Evolutionary conservation across 2,329 filamentous ascomycete species (phyloP).

Genomic region (Colletotrichum chlorophyti): DNA sequence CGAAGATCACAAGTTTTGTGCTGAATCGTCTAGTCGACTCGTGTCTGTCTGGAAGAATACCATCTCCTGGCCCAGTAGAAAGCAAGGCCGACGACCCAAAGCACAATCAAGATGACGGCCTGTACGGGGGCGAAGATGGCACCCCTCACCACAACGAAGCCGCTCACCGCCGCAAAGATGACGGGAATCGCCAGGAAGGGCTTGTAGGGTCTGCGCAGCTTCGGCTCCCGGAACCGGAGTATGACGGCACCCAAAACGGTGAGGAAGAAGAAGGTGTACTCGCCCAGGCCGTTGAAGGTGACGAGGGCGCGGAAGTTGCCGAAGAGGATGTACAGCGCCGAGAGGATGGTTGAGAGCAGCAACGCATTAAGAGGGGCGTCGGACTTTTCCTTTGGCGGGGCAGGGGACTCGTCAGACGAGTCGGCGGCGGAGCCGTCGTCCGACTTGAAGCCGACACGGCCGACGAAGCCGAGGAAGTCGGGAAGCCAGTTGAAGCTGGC

Average conservation of each 20-base stretch:
- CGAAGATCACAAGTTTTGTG: no score
- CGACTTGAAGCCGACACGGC: slow-evolving; percentile 44
- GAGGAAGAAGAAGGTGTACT: slow-evolving; percentile 70
- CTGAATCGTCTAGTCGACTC: background rate
- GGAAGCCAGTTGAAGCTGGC: slow-evolving; percentile 60
- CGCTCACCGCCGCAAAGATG: slow-evolving; percentile 63
- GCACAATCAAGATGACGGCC: slow-evolving; percentile 55
- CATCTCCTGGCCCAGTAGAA: slow-evolving; percentile 43
- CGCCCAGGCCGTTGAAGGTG: slow-evolving; percentile 65
- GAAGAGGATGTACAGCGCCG: slow-evolving; percentile 63
- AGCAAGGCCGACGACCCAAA: slow-evolving; percentile 56
- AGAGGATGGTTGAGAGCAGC: slow-evolving; percentile 54
- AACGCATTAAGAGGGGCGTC: slow-evolving; percentile 64
- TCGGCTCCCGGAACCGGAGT: slow-evolving; percentile 62
- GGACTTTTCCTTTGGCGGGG: slow-evolving; percentile 33
- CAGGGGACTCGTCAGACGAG: background rate
- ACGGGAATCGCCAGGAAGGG: slow-evolving; percentile 57
- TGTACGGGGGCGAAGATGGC: slow-evolving; percentile 65
- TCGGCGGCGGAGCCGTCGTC: slow-evolving; percentile 11
- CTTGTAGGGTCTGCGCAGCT: slow-evolving; percentile 61
- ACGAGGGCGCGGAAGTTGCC: slow-evolving; percentile 67
- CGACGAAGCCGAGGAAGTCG: slow-evolving; percentile 49
- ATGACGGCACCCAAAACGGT: slow-evolving; percentile 65
- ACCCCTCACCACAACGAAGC: slow-evolving; percentile 64
- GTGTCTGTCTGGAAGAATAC: background rate